Base-by-base conservation (phyloP, 305 asterid genomes). In the Solanum hybrid region DNA sequence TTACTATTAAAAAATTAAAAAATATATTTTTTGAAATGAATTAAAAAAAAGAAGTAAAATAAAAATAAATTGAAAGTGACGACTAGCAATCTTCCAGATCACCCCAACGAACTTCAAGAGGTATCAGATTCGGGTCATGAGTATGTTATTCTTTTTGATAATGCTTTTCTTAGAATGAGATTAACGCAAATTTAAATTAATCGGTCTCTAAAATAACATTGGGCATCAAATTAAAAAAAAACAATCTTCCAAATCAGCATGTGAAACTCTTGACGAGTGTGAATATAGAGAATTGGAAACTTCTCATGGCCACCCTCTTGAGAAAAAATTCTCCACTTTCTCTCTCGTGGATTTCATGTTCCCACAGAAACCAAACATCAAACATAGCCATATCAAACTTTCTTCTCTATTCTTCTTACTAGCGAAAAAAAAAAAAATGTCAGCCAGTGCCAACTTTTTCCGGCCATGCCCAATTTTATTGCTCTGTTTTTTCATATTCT, bases 401-500 rank as follows among this genome's bases (percentile, higher is more conserved):
- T 11, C 72, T 87, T 56, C 82, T 20, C 27, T 40, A 42, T 26
- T 81, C 71, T n/a, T 10, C 72, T 79, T 4, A 56, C 79, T 77
- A 77, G 76, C 73, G 11, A 24, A 29, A 14, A 36, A 38, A 37
- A 36, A 29, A 37, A 37, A 40, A 87, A 86, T 88, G 92, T 85
- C 89, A 85, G 88, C 88, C 38, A 64, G 69, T 51, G 87, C 11
- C 4, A 77, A 89, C 82, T 10, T 34, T 89, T 90, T 86, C 90
- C 72, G 86, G 90, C 60, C n/a, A 29, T 84, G 84, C 78, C 40
- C 42, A 82, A 79, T 32, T 37, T 17, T 86, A 29, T 64, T 81
- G 5, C 32, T 81, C 31, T 27, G 88, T 71, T 69, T 78, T 60
- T 69, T 78, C 26, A 78, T 69, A 24, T 69, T 79, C 88, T 31